These are phyloP conservation scores for Aspergillus hancockii DNA, from an alignment of 495 filamentous ascomycete genomes.

Conservation along the genomic window DNA sequence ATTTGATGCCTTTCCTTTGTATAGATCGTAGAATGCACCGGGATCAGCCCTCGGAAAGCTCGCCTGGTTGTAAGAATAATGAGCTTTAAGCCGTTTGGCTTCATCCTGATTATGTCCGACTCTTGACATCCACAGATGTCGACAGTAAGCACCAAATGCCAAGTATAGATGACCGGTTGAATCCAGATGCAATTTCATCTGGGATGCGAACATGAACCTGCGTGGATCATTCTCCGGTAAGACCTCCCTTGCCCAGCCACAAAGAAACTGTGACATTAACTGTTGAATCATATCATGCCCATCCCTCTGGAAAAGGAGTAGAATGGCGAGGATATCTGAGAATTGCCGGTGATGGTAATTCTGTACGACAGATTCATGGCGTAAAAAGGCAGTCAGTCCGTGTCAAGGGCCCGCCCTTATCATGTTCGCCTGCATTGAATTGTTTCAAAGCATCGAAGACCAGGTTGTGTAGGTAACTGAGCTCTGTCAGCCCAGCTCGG, in stretches of 20 bases:
- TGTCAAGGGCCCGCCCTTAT: too few relatives aligned
- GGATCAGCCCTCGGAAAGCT: conserved; percentile 13
- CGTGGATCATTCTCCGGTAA: conserved; percentile 14
- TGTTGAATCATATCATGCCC: too few relatives aligned
- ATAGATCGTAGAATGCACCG: conserved; percentile 10
- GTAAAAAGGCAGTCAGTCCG: background rate
- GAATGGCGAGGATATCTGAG: conserved; percentile 12
- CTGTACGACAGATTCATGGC: conserved; percentile 4
- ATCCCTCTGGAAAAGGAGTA: conserved; percentile 7
- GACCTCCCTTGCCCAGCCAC: background rate
- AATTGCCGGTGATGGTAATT: conserved; percentile 10
- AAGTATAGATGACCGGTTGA: conserved; percentile 7
- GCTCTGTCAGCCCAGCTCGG: background rate
- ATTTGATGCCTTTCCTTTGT: background rate
- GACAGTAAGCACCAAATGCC: conserved; percentile 10
- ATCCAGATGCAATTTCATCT: background rate
- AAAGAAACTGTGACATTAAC: conserved; percentile 1
- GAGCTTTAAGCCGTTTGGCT: too few relatives aligned
- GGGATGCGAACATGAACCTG: conserved; percentile 10
- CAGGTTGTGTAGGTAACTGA: conserved; percentile 9
- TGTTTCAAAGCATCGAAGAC: conserved; percentile 9
- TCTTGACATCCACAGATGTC: conserved; percentile 9
- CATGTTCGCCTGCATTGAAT: background rate
- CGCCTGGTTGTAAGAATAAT: conserved; percentile 12
- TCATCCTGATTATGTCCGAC: background rate